Evolutionary conservation across 768 basidiomycete species (phyloP).

Genomic region (Imleria badia): DNA sequence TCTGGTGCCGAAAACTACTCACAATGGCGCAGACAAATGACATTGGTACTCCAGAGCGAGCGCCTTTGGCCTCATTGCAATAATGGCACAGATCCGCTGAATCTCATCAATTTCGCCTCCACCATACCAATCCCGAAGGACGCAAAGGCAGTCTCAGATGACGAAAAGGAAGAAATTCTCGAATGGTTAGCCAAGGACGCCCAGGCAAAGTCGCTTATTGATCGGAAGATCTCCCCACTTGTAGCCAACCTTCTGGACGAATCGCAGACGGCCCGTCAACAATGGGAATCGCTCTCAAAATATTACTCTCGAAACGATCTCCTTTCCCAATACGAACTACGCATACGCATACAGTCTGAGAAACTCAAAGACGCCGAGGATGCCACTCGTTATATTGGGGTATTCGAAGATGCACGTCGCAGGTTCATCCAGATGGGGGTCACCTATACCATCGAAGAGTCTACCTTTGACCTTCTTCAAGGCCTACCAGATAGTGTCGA

Average conservation of each 20-base stretch:
- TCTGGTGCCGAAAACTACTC: background rate
- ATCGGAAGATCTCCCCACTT: background rate
- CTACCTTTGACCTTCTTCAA: background rate
- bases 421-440: background rate
- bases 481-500: background rate
- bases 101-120: background rate
- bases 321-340: background rate
- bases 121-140: background rate
- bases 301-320: background rate
- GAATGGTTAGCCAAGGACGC: background rate
- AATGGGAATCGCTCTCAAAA: background rate
- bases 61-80: slow-evolving; percentile 4
- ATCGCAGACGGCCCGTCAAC: background rate
- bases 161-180: background rate
- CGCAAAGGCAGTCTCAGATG: background rate
- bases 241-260: background rate
- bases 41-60: background rate
- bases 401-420: background rate
- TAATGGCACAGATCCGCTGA: background rate
- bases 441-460: background rate
- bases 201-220: background rate
- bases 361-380: background rate
- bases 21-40: background rate
- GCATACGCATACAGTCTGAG: fast-evolving
- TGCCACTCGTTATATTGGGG: background rate